Percentiles rank a stretch among this genome's conserved stretches.
Conservation (phyloP, 805 yeast species). For the Yarrowia yakushimensis region DNA sequence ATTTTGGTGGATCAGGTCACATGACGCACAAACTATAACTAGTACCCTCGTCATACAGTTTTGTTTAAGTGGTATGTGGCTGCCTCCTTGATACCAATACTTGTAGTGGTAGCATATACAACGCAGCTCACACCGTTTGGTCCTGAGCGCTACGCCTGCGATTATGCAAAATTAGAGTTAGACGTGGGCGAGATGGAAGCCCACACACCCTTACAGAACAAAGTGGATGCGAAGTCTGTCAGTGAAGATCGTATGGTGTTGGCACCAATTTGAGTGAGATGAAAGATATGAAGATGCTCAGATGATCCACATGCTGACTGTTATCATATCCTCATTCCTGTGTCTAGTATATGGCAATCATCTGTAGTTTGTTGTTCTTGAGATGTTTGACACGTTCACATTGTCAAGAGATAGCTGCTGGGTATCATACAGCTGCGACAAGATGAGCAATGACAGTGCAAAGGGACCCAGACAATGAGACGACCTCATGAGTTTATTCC, state of each 20-base stretch:
- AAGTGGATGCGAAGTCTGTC: neutral
- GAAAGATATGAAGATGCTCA: neutral
- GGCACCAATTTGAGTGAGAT: neutral
- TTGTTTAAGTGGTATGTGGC: too few relatives aligned
- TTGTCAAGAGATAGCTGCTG: too few relatives aligned
- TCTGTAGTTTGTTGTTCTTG: too few relatives aligned
- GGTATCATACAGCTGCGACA: constrained; percentile 7
- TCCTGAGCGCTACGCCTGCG: constrained; percentile 15
- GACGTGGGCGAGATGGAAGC: constrained; percentile 4
- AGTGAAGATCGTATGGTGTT: too few relatives aligned
- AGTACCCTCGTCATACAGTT: too few relatives aligned
- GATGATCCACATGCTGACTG: neutral
- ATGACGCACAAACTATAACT: neutral
- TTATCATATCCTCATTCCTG: neutral
- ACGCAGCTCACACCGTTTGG: neutral
- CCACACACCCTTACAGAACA: too few relatives aligned
- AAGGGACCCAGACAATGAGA: neutral
- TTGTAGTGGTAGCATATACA: neutral
- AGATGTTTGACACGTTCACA: neutral
- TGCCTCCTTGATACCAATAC: too few relatives aligned
- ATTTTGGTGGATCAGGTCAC: neutral
- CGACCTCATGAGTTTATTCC: neutral
- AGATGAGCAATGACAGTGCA: constrained; percentile 6
- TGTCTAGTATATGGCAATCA: neutral
- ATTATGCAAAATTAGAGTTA: constrained; percentile 16